Evolutionary conservation across 495 filamentous ascomycete species (phyloP), one percentile per base, ranked within the genome.

Genomic region (Tuber borchii): DNA sequence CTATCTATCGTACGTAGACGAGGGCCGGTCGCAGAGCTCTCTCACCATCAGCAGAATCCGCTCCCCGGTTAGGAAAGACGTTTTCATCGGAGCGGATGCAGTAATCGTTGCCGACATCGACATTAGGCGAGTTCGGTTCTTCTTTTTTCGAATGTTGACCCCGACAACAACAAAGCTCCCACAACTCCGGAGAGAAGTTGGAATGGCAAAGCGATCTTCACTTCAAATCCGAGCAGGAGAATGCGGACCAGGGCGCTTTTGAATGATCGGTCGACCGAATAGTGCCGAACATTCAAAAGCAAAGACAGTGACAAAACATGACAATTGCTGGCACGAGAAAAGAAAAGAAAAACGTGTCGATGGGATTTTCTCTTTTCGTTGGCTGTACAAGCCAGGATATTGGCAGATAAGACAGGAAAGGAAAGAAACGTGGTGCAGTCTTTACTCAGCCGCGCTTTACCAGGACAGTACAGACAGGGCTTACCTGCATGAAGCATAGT

Each of bases 41-140:
- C 76, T 31, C 71, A 79, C 77, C 77, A 79, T 74, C 8, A 74
- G 43, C 12, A 75, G 72, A 20, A 79, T 44, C 39, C 77, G 40
- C 40, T 79, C 76, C 1, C 70, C 75, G 39, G 77, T 51, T 7
- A 79, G 72, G 39, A 78, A 78, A 6, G 76, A 78, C 42, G 77
- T 79, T 16, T 48, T 69, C 37, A 75, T 68, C 46, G 46, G 75
- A 31, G 44, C 65, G 14, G 40, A 19, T 8, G 40, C 39, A 45
- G 73, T 20, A 8, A 31, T 44, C 12, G 77, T 74, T 72, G 69
- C 69, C 68, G 77, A 77, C 77, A 79, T 72, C 2, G 39, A n/a
- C 39, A 65, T 46, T 39, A 10, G 56, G 56, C 12, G 26, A 19
- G 26, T 34, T 31, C 56, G 2, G 9, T 14, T 26, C 22, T 61